A percentile compares a stretch with the other conserved stretches of the same genome.
Conservation (phyloP, 306 rosid species). For the Trifolium pratense region DNA sequence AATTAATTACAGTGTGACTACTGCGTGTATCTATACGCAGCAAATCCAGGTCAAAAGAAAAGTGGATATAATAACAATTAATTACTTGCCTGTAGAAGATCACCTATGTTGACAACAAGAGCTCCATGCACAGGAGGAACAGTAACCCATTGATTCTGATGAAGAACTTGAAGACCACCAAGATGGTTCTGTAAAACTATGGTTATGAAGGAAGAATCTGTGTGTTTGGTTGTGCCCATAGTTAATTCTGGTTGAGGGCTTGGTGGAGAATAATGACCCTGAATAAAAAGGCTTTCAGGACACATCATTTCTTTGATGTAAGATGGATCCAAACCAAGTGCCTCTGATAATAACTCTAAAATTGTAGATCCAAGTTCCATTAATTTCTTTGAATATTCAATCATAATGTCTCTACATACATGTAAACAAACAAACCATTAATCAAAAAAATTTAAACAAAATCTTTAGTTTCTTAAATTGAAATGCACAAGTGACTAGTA, state of each 20-base stretch:
- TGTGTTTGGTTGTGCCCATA: slow-evolving; percentile 40
- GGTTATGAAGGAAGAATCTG: slow-evolving; percentile 45
- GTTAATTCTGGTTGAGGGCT: slow-evolving; percentile 50
- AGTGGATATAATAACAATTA: too few species aligned
- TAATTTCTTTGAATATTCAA: slow-evolving; percentile 49
- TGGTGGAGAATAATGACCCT: slow-evolving; percentile 39
- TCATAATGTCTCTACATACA: slow-evolving; percentile 44
- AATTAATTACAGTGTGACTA: too few species aligned
- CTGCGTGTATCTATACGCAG: too few species aligned
- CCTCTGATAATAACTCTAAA: slow-evolving; percentile 59
- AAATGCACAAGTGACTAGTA: not conserved
- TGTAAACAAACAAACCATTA: not conserved
- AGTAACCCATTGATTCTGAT: slow-evolving; percentile 39
- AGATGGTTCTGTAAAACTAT: slow-evolving; percentile 54
- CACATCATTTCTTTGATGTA: slow-evolving; percentile 39
- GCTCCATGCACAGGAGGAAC: slow-evolving; percentile 41
- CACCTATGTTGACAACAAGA: slow-evolving; percentile 46
- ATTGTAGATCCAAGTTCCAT: slow-evolving; percentile 40
- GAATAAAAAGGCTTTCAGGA: slow-evolving; percentile 35
- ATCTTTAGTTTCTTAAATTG: not conserved
- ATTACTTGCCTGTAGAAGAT: slow-evolving; percentile 38
- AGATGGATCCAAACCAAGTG: slow-evolving; percentile 38
- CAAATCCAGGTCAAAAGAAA: too few species aligned
- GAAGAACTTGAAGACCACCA: slow-evolving; percentile 62
- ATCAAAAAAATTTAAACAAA: not conserved